Evolutionary conservation across 352 stramenopile genomes (phyloP).

Genomic region (Phytophthora aleatoria): DNA sequence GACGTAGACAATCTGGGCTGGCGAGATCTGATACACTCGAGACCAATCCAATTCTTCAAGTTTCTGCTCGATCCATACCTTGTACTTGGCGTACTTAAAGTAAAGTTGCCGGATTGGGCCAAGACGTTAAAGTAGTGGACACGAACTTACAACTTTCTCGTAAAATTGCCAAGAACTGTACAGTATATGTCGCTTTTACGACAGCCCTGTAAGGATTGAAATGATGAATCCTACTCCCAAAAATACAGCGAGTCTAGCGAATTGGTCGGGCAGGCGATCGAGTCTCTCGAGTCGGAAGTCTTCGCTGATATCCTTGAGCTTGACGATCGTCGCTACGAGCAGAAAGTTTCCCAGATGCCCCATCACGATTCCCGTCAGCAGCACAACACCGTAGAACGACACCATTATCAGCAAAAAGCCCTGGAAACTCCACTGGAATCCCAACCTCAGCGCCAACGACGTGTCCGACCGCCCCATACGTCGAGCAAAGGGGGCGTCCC

Average conservation of each 20-base stretch:
- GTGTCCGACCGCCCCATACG: slow-evolving; percentile 48
- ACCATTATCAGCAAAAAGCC: slow-evolving; percentile 67
- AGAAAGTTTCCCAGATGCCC: slow-evolving; percentile 74
- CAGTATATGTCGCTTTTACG: slow-evolving; percentile 11
- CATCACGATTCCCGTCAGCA: slow-evolving; percentile 50
- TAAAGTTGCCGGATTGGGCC: neutral
- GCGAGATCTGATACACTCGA: neutral
- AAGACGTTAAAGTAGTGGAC: too few species aligned
- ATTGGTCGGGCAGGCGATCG: slow-evolving; percentile 54
- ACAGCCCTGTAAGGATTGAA: slow-evolving; percentile 58
- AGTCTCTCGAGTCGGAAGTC: slow-evolving; percentile 74
- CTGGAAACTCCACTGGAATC: slow-evolving; percentile 69
- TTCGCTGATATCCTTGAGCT: slow-evolving; percentile 72
- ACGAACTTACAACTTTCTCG: too few species aligned
- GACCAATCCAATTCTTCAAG: neutral
- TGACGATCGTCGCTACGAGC: slow-evolving; percentile 58
- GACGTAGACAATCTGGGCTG: neutral
- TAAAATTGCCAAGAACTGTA: neutral
- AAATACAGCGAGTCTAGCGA: slow-evolving; percentile 49
- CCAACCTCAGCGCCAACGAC: slow-evolving; percentile 62
- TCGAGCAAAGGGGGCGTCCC: slow-evolving; percentile 73
- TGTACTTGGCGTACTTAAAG: neutral
- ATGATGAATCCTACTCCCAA: slow-evolving; percentile 54
- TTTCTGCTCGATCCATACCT: neutral
- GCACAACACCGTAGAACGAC: slow-evolving; percentile 56